Percentiles rank a stretch among this genome's conserved stretches.
These are phyloP conservation scores for Aspergillus udagawae DNA, from an alignment of 2,329 filamentous ascomycete genomes.

Conservation along the genomic window DNA sequence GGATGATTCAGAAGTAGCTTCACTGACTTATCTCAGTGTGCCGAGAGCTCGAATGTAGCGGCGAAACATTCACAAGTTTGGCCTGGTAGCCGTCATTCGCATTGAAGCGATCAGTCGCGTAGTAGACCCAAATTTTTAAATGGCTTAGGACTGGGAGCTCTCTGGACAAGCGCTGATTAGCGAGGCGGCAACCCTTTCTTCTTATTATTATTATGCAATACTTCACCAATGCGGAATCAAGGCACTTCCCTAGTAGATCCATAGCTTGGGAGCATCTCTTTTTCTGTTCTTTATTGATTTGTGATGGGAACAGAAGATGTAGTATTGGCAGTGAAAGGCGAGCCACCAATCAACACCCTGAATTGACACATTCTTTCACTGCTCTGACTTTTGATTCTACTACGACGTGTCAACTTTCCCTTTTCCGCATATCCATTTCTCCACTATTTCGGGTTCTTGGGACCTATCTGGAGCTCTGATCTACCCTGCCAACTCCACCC, in stretches of 20 bases:
- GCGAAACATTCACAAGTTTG: slow-evolving; percentile 4
- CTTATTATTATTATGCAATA: neutral
- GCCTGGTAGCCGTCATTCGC: slow-evolving; percentile 9
- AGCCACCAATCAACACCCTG: neutral
- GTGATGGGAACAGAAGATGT: neutral
- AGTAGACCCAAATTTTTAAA: neutral
- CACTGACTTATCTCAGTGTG: slow-evolving; percentile 14
- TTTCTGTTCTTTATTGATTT: neutral
- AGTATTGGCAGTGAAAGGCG: neutral
- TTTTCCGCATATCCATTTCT: slow-evolving; percentile 5
- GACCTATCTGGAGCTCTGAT: neutral
- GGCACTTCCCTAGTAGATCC: neutral
- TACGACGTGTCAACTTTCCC: slow-evolving; percentile 9
- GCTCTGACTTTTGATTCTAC: neutral
- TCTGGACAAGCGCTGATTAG: neutral
- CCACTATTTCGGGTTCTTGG: slow-evolving; percentile 1
- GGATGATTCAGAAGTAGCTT: neutral
- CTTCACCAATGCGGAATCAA: neutral
- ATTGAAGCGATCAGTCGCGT: neutral
- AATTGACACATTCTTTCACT: neutral
- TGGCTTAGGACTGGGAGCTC: neutral
- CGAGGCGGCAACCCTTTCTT: too few relatives aligned
- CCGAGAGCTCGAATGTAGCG: slow-evolving; percentile 16
- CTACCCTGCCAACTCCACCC: neutral
- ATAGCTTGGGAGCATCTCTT: too few relatives aligned